phyloP scores from a whole-genome alignment of 2,329 filamentous ascomycete genomes.

The Botryotinia narcissicola region DNA sequence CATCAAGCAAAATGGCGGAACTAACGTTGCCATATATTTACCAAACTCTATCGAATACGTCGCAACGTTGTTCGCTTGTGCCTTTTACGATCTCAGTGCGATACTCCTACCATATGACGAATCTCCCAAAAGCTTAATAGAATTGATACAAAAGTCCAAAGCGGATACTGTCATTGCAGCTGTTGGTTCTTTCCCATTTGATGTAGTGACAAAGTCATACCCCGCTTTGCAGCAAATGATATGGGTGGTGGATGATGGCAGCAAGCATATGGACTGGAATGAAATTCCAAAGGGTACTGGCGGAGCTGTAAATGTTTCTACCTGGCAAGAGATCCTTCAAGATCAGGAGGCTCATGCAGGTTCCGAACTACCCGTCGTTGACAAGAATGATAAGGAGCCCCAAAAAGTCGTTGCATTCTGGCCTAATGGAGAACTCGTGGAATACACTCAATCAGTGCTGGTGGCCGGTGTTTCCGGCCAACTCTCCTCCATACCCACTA shows the following conservation, averaged over 20 bases:
- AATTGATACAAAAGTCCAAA: slow-evolving; percentile 68
- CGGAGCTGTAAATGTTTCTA: slow-evolving; percentile 74
- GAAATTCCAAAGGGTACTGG: slow-evolving; percentile 77
- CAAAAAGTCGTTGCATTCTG: slow-evolving; percentile 66
- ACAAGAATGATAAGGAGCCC: slow-evolving; percentile 49
- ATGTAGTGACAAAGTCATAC: slow-evolving; percentile 66
- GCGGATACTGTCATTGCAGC: slow-evolving; percentile 81
- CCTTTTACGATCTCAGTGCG: slow-evolving; percentile 79
- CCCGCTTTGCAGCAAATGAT: slow-evolving; percentile 73
- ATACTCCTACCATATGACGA: slow-evolving; percentile 83
- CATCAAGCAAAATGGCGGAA: slow-evolving; percentile 67
- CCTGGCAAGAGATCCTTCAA: slow-evolving; percentile 86
- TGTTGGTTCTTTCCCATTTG: slow-evolving; percentile 82
- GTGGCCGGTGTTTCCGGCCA: slow-evolving; percentile 81
- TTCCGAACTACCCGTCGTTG: slow-evolving; percentile 62
- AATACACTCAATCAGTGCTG: slow-evolving; percentile 81
- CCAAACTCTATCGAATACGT: slow-evolving; percentile 92
- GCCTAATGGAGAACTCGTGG: slow-evolving; percentile 67
- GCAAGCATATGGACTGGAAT: slow-evolving; percentile 92
- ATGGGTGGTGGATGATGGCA: slow-evolving; percentile 91
- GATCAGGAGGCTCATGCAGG: slow-evolving; percentile 60
- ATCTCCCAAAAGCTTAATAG: slow-evolving; percentile 63
- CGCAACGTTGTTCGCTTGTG: slow-evolving; percentile 77
- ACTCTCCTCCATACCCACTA: slow-evolving; percentile 70
- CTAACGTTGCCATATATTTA: slow-evolving; percentile 82